These are phyloP conservation scores for Backusella macrospora DNA, from an alignment of 192 early-diverging fungal species.

Conservation along the genomic window DNA sequence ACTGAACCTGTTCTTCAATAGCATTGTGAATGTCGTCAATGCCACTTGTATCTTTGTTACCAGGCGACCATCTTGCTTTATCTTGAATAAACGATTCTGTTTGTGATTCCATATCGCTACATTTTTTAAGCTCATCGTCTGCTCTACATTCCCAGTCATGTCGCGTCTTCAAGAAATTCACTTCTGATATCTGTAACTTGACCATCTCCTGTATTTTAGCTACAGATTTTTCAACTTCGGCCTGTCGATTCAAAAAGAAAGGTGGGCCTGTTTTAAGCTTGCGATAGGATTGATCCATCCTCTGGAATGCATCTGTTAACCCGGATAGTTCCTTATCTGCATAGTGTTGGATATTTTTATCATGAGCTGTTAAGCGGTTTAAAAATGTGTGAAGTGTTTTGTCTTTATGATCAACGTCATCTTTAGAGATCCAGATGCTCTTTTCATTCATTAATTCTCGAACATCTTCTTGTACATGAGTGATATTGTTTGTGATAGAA, in stretches of 20 bases:
- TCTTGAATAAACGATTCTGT: constrained; percentile 1
- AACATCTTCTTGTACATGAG: not conserved
- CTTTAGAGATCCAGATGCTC: constrained; percentile 20
- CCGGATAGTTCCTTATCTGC: not conserved
- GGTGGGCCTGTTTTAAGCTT: constrained; percentile 2
- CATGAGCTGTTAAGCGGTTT: not conserved
- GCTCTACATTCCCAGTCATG: constrained; percentile 17
- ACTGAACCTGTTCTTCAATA: not conserved
- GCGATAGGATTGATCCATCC: not conserved
- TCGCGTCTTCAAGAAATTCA: not conserved
- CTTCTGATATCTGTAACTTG: not conserved
- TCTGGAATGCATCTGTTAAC: not conserved
- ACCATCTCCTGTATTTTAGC: not conserved
- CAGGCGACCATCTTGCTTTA: not conserved
- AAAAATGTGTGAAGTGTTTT: not conserved
- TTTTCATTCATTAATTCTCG: constrained; percentile 29
- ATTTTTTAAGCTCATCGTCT: not conserved
- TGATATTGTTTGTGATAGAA: not conserved
- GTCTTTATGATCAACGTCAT: constrained; percentile 12
- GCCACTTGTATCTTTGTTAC: not conserved
- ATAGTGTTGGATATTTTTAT: not conserved
- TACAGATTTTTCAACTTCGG: constrained; percentile 1
- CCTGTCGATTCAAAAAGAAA: constrained; percentile 7
- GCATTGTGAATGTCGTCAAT: not conserved
- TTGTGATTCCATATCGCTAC: not conserved